Conservation (phyloP, 1,284 basidiomycete genomes). For the Cryptococcus sp. region DNA sequence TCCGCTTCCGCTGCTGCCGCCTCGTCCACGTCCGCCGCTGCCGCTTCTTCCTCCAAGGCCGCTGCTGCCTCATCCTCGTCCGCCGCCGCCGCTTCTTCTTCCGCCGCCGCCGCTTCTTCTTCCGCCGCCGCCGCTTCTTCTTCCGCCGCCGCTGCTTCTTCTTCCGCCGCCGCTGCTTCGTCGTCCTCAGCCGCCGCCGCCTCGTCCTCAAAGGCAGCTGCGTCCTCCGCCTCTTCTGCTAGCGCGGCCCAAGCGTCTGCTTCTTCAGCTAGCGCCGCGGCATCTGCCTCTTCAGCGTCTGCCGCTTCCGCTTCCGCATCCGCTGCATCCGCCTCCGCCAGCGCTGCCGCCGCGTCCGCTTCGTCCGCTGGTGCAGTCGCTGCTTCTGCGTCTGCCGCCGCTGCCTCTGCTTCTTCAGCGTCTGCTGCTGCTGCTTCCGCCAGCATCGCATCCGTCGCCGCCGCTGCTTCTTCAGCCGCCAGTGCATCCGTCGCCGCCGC, state of each 20-base stretch:
- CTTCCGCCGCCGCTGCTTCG: neutral
- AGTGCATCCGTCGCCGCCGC: neutral
- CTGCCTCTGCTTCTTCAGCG: neutral
- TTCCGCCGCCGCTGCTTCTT: neutral
- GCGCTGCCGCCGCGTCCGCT: neutral
- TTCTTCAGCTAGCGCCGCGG: neutral
- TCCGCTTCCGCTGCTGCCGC: neutral
- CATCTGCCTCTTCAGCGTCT: neutral
- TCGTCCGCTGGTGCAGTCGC: neutral
- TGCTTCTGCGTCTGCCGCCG: neutral
- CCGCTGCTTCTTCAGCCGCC: neutral
- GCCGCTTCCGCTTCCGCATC: neutral
- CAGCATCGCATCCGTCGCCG: neutral
- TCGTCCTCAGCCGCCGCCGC: neutral
- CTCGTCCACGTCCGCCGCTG: neutral
- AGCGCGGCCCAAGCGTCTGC: neutral
- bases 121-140: neutral
- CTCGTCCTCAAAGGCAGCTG: neutral
- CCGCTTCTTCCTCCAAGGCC: neutral
- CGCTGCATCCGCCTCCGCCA: neutral
- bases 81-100: neutral
- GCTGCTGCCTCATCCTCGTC: neutral
- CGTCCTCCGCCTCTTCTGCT: neutral
- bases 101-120: neutral
- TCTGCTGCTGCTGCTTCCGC: constrained; percentile 6